Evolutionary conservation across 2,329 filamentous ascomycete species (phyloP).

Genomic region (Diatrype stigma): DNA sequence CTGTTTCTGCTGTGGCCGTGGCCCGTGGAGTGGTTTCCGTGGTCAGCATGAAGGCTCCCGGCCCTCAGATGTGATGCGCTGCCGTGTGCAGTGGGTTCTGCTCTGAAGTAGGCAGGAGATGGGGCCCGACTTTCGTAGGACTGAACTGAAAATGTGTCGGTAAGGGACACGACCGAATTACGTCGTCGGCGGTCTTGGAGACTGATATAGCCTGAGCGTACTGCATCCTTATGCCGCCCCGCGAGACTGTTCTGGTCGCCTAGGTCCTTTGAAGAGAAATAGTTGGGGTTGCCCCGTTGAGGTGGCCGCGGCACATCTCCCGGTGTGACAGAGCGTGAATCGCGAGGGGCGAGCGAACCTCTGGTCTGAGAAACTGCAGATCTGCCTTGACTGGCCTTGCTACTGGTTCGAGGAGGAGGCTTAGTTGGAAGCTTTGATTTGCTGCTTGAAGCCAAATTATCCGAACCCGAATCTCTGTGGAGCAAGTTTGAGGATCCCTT

Average conservation of each 20-base stretch:
- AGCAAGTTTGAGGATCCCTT: constrained; percentile 46
- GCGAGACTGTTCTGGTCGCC: constrained; percentile 21
- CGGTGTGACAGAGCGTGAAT: constrained; percentile 26
- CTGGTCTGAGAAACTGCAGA: constrained; percentile 19
- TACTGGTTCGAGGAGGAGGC: constrained; percentile 20
- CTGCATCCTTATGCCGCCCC: constrained; percentile 27
- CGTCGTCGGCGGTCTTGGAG: constrained; percentile 41
- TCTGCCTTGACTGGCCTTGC: constrained; percentile 17
- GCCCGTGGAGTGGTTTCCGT: constrained; percentile 1
- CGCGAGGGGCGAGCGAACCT: constrained; percentile 26
- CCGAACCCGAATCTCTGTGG: constrained; percentile 40
- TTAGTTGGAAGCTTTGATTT: constrained; percentile 17
- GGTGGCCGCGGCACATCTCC: constrained; percentile 32
- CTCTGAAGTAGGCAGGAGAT: constrained; percentile 30
- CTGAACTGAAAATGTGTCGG: constrained; percentile 51
- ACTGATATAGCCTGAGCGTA: constrained; percentile 45
- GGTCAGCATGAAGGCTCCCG: constrained; percentile 5
- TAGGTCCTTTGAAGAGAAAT: constrained; percentile 36
- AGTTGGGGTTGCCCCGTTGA: constrained; percentile 33
- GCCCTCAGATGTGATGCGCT: constrained; percentile 9
- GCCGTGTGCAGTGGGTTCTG: constrained; percentile 6
- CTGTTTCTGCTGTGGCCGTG: constrained; percentile 27
- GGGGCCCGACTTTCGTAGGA: constrained; percentile 40
- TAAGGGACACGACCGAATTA: constrained; percentile 52
- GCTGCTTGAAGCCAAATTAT: constrained; percentile 18